Evolutionary conservation across 257 asterid species (phyloP), one percentile per base, ranked within the genome.

Genomic region (Plantago ovata): DNA sequence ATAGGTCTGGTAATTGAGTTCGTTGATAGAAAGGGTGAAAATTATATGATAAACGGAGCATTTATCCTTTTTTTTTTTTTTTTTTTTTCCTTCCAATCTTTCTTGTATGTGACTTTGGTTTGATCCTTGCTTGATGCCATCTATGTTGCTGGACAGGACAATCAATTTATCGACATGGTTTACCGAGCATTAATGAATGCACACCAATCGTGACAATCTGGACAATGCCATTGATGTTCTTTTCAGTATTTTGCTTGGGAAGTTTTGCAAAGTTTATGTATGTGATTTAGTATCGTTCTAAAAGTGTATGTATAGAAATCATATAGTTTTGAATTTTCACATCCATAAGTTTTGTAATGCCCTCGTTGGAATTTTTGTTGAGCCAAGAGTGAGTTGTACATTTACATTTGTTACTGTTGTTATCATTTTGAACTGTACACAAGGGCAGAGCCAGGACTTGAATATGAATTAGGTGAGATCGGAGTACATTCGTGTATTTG

Each of bases 161-260:
- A 84, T 68, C 92, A 83, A 72, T 91, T 91, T 72, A 77, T 91
- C 33, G 96, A 87, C 79, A 77, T 87, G 89, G 84, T 85, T 56
- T 82, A 81, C 71, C 77, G 71, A 64, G 95, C 98, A 22, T 45
- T 91, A 73, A 66, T 77, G 77, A 87, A 81, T 63, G 85, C 82
- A 6, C 89, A 82, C 63, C 91, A 83, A 40, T 68, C 87, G 14
- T 80, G 81, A 84, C 19, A 13, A 72, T 48, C 3, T 22, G 58
- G 39, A 47, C 11, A 50, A 58, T 40, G 40, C 58, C 24, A 56
- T 21, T 22, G 48, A 36, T 48, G 56, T 62, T 64, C 60, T 56
- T 47, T 1, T 61, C 46, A 50, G 28, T 50, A 20, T 49, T 44
- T 54, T 64, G 53, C 28, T 22, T 19, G 46, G 63, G 62, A 60